Evolutionary conservation across 2,329 filamentous ascomycete species (phyloP).

Genomic region (Curvularia sp.): DNA sequence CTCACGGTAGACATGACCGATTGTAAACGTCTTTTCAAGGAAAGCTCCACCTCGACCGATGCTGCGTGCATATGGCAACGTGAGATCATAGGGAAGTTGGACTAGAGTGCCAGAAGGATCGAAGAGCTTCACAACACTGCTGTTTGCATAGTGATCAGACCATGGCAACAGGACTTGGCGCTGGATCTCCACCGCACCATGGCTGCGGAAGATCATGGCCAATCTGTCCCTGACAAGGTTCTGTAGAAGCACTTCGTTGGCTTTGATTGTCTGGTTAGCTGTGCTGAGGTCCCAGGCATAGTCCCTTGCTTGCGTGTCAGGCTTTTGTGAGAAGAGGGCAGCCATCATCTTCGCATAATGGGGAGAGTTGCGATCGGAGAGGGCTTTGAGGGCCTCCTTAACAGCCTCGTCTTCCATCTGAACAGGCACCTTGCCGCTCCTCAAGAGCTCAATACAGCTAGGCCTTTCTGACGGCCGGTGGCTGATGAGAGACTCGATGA

Average conservation of each 20-base stretch:
- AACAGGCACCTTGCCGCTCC: conserved; percentile 85
- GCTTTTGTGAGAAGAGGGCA: conserved; percentile 76
- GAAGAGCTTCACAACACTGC: conserved; percentile 78
- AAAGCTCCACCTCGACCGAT: conserved; percentile 74
- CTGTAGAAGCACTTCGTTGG: conserved; percentile 71
- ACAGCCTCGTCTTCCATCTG: conserved; percentile 94
- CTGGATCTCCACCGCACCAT: conserved; percentile 84
- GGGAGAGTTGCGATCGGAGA: conserved; percentile 82
- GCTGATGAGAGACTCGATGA: conserved; percentile 80
- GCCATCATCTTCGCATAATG: conserved; percentile 90
- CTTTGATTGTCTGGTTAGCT: conserved; percentile 43
- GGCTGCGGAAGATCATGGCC: conserved; percentile 80
- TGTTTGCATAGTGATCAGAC: conserved; percentile 74
- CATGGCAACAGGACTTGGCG: conserved; percentile 81
- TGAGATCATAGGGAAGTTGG: conserved; percentile 93
- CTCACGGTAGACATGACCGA: conserved; percentile 87
- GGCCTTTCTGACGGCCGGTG: conserved; percentile 85
- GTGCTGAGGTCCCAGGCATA: conserved; percentile 58
- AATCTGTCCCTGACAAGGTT: conserved; percentile 77
- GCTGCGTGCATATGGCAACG: conserved; percentile 83
- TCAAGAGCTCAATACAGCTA: conserved; percentile 80
- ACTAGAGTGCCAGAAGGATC: conserved; percentile 86
- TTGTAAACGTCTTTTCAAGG: conserved; percentile 80
- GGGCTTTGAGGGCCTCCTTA: conserved; percentile 77
- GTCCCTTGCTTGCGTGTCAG: conserved; percentile 80